These are phyloP conservation scores for Ceratobasidium sp. DNA, from an alignment of 1,284 basidiomycete species.

Conservation along the genomic window DNA sequence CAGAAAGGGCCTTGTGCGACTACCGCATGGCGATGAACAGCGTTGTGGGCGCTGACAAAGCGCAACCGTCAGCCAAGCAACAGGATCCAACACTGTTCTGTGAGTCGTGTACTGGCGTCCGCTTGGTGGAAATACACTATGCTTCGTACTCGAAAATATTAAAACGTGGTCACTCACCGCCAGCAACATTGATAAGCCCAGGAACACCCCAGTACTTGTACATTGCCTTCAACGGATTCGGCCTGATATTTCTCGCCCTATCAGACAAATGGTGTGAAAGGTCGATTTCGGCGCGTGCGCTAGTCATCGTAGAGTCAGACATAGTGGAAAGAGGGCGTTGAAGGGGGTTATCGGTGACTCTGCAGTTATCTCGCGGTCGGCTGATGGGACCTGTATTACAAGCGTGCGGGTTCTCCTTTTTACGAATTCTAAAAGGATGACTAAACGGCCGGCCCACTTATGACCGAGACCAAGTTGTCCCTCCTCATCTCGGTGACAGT, in stretches of 20 bases:
- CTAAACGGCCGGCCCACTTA: conserved; percentile 20
- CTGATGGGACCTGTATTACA: background rate
- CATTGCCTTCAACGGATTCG: conserved; percentile 72
- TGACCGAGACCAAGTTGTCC: background rate
- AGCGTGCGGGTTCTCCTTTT: background rate
- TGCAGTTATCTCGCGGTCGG: background rate
- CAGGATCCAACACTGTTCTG: too few species aligned
- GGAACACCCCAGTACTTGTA: conserved; percentile 65
- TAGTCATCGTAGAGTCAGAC: background rate
- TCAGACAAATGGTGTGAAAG: conserved; percentile 69
- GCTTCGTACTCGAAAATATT: background rate
- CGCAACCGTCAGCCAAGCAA: background rate
- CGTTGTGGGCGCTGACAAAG: conserved; percentile 64
- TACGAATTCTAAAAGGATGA: conserved; percentile 20
- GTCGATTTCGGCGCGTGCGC: conserved; percentile 58
- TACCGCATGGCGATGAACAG: conserved; percentile 73
- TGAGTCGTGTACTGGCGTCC: background rate
- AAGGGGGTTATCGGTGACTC: background rate
- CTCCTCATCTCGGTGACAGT: background rate
- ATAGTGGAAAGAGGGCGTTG: background rate
- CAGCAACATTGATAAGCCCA: conserved; percentile 57
- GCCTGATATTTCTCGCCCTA: conserved; percentile 62
- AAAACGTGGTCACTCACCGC: background rate
- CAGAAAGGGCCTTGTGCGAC: conserved; percentile 39
- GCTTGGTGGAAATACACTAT: background rate